These are phyloP conservation scores for Carex parvula DNA, from an alignment of 176 grass and related monocot species.

Conservation along the genomic window DNA sequence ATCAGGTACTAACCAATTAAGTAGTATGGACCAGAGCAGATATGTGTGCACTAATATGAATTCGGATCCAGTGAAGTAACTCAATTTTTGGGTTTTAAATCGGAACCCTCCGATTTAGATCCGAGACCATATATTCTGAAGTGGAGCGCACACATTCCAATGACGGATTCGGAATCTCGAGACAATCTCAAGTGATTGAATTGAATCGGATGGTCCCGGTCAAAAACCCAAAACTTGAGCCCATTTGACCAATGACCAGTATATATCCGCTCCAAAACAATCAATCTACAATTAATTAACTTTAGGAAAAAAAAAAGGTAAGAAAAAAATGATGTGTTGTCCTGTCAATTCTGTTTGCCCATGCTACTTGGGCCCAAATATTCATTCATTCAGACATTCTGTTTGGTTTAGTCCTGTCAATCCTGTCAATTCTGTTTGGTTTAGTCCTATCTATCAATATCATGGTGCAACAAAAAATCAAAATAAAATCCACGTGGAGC, in stretches of 20 bases:
- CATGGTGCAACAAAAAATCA: conserved; percentile 12
- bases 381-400: background rate
- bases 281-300: conserved; percentile 1
- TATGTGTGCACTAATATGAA: background rate
- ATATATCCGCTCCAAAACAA: background rate
- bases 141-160: too few relatives aligned
- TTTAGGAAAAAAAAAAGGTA: background rate
- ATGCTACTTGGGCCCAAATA: conserved; percentile 12
- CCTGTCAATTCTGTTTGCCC: conserved; percentile 16
- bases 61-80: too few relatives aligned
- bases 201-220: too few relatives aligned
- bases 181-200: too few relatives aligned
- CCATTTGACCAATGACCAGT: background rate
- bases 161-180: too few relatives aligned
- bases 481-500: background rate
- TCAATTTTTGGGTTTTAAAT: too few relatives aligned
- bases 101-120: too few relatives aligned
- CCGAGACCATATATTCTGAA: too few relatives aligned
- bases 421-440: background rate
- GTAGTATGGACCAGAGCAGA: background rate
- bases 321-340: background rate
- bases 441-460: background rate
- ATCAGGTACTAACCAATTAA: background rate
- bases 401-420: conserved; percentile 1
- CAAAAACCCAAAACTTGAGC: too few relatives aligned